phyloP scores from a whole-genome alignment of 2,329 filamentous ascomycete genomes.

The Nigrospora oryzae region DNA sequence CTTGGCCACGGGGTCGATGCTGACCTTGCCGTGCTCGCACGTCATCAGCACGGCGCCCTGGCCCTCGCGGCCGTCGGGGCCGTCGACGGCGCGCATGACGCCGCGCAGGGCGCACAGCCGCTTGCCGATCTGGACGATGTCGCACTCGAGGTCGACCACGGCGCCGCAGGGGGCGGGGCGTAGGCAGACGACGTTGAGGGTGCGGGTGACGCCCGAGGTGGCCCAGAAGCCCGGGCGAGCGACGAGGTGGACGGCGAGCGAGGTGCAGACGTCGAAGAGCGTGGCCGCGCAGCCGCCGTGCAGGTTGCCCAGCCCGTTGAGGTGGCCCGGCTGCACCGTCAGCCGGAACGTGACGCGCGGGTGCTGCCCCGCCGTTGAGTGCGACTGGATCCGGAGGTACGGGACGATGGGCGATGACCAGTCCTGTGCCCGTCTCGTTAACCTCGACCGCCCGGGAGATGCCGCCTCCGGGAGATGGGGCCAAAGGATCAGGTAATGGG shows the following conservation, averaged over 20 bases:
- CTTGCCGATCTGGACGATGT: constrained; percentile 37
- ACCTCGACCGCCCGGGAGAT: no score
- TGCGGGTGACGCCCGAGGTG: constrained; percentile 55
- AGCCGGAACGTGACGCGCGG: constrained; percentile 36
- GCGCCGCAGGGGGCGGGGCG: constrained; percentile 47
- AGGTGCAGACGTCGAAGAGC: constrained; percentile 60
- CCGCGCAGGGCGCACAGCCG: constrained; percentile 33
- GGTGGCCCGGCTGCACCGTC: constrained; percentile 40
- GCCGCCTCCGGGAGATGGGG: no score
- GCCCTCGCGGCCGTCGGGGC: not conserved
- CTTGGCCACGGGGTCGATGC: constrained; percentile 28
- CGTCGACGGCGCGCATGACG: constrained; percentile 32
- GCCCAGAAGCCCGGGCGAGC: constrained; percentile 53
- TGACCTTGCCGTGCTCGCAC: constrained; percentile 48
- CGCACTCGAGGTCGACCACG: constrained; percentile 33
- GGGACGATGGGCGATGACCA: constrained; percentile 35
- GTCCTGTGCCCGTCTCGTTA: constrained; percentile 22
- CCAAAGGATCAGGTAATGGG: no score
- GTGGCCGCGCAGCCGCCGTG: constrained; percentile 58
- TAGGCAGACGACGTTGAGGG: constrained; percentile 59
- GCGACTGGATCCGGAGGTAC: constrained; percentile 29
- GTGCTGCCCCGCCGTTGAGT: constrained; percentile 22
- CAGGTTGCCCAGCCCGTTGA: constrained; percentile 45
- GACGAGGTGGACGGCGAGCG: constrained; percentile 46
- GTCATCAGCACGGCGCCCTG: constrained; percentile 33